Evolutionary conservation across 305 asterid species (phyloP), one percentile per base, ranked within the genome.

Genomic region (Salvia sclarea): DNA sequence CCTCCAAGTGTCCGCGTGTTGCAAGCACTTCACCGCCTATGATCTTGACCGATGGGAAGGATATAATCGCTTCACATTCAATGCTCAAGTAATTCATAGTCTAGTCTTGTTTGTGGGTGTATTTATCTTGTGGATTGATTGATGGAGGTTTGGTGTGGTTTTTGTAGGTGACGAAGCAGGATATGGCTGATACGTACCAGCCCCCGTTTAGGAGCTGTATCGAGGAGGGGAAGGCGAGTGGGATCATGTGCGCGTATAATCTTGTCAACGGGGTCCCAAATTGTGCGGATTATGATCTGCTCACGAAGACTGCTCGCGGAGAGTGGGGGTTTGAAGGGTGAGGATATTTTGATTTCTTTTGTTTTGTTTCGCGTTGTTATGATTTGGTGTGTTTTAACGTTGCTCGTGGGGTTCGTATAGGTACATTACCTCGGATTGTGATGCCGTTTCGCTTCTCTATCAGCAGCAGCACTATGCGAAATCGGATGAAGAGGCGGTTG

Each of bases 191-290:
- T 57, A 83, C 88, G 0, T 83, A 67, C 52, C 85, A 80, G 56
- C 88, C 88, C 1, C 88, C 88, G 41, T 79, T 76, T 38, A 72
- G 50, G 44, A 76, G 76, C 21, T 86, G 92, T 48, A 66, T 90
- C 9, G 75, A 80, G 68, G 82, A 85, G 74, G 96, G 88, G 49
- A 54, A 64, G 62, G 95, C 96, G 0, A 90, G 96, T 55, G 96
- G 96, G 49, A 90, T 90, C n/a, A 90, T 90, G 96, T 90, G 96
- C 58, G 95, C 96, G 53, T 90, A 90, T 55, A 90, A 90, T 55
- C 82, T 86, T 3, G 95, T 87, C 1, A 90, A 90, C 72, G 95
- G 93, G 0, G 81, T 90, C 45, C 96, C 96, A 13, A 84, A 82
- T n/a, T 90, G 96, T 52, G 95, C 96, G 38, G 89, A 87, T 83